Evolutionary conservation across 2,329 filamentous ascomycete species (phyloP).

Genomic region (Colletotrichum caudatum): DNA sequence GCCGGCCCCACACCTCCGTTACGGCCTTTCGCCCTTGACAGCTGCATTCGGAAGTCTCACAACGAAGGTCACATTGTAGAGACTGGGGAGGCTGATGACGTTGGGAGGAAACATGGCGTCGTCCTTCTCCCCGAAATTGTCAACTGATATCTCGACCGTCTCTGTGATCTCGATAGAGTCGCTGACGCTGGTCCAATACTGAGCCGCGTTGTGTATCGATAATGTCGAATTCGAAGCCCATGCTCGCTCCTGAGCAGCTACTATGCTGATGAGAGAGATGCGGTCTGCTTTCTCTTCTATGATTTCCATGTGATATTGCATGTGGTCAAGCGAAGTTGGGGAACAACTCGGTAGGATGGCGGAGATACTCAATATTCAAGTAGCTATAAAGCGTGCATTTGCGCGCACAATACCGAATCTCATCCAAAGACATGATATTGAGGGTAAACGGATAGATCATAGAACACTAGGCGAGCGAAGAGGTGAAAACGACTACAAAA

Average conservation of each 20-base stretch:
- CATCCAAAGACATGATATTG: not conserved
- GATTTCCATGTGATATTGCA: too few species aligned
- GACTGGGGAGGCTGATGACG: constrained; percentile 48
- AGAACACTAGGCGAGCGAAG: not conserved
- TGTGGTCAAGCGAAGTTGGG: too few species aligned
- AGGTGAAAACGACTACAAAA: not conserved
- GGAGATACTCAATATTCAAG: too few species aligned
- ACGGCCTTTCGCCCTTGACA: too few species aligned
- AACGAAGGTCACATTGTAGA: constrained; percentile 50
- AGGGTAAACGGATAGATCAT: too few species aligned
- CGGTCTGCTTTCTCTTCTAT: constrained; percentile 33
- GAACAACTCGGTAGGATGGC: not conserved
- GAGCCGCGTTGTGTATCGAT: constrained; percentile 12
- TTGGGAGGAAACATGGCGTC: constrained; percentile 45
- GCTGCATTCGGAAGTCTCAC: constrained; percentile 44
- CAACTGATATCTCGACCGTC: constrained; percentile 42
- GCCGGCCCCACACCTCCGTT: too few species aligned
- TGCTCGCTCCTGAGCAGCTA: constrained; percentile 22
- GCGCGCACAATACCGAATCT: not conserved
- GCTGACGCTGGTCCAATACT: constrained; percentile 10
- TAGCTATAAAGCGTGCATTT: not conserved
- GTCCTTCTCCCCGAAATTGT: constrained; percentile 44
- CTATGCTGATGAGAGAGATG: constrained; percentile 19
- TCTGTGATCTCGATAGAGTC: constrained; percentile 38
- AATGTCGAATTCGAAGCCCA: constrained; percentile 27